Conservation (phyloP, 495 filamentous ascomycete species). For the Neurospora sp. region DNA sequence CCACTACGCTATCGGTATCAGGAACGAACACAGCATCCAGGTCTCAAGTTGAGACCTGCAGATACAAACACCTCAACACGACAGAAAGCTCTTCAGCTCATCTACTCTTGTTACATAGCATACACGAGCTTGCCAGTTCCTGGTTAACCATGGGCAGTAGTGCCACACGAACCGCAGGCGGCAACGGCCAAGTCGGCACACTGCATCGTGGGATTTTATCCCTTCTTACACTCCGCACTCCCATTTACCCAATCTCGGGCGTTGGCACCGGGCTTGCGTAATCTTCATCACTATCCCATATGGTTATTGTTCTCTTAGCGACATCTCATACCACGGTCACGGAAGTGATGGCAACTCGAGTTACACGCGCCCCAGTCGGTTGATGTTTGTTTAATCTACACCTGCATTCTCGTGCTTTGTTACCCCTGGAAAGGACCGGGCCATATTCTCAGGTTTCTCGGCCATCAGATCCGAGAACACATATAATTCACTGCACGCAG, state of each 20-base stretch:
- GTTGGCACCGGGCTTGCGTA: conserved; percentile 14
- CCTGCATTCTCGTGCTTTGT: not conserved
- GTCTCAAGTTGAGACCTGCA: not conserved
- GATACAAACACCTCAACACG: not conserved
- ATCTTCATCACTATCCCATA: conserved; percentile 16
- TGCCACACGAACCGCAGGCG: not conserved
- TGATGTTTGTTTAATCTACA: conserved; percentile 12
- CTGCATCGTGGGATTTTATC: conserved; percentile 17
- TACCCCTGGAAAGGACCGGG: conserved; percentile 2
- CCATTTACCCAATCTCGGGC: conserved; percentile 11
- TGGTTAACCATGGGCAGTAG: not conserved
- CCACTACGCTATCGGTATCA: not conserved
- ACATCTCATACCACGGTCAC: not conserved
- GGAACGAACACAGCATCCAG: not conserved
- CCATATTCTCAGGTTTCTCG: not conserved
- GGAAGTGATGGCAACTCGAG: not conserved
- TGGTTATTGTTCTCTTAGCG: conserved; percentile 8
- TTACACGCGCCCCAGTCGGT: not conserved
- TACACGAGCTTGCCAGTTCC: not conserved
- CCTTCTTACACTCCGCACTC: conserved; percentile 18
- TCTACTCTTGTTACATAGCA: not conserved
- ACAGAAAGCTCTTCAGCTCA: not conserved
- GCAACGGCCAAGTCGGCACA: not conserved
- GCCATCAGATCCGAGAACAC: not conserved
- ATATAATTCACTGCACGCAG: conserved; percentile 1